Percentiles rank a stretch among this genome's conserved stretches.
Evolutionary conservation across 768 basidiomycete genomes (phyloP).

Genomic region (Ramaria sp.): DNA sequence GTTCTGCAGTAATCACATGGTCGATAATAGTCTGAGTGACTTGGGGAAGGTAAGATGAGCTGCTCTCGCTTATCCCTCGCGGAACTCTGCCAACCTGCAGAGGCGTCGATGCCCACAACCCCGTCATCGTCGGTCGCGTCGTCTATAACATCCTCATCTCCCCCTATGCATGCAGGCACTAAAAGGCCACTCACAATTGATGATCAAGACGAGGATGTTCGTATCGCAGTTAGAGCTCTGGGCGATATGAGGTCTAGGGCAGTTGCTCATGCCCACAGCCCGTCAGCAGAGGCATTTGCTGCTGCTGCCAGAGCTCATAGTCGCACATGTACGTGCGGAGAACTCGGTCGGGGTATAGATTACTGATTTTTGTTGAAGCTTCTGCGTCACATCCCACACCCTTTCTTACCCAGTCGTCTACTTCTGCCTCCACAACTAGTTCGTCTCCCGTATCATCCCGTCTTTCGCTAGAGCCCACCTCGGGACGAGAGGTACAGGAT

Average conservation of each 20-base stretch:
- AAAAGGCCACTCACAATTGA: conserved; percentile 21
- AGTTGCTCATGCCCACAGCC: conserved; percentile 3
- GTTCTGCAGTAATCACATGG: conserved; percentile 4
- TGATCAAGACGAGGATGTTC: conserved; percentile 63
- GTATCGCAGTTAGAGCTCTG: conserved; percentile 67
- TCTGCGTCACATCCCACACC: conserved; percentile 11
- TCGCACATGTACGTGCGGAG: conserved; percentile 2
- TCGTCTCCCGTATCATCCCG: conserved; percentile 8
- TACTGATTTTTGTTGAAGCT: background rate
- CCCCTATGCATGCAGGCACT: conserved; percentile 4
- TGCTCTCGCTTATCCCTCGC: conserved; percentile 10
- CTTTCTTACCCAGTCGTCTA: conserved; percentile 13
- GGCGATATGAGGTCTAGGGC: conserved; percentile 62
- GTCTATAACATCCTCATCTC: background rate
- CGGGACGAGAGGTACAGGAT: background rate
- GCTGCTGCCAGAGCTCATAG: conserved; percentile 4
- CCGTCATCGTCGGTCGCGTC: background rate
- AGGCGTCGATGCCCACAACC: background rate
- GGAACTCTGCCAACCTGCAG: conserved; percentile 4
- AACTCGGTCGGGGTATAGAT: background rate
- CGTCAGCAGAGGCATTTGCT: conserved; percentile 9
- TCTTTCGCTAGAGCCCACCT: background rate
- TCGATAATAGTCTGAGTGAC: background rate
- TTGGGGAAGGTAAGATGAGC: conserved; percentile 3
- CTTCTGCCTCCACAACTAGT: conserved; percentile 11